Evolutionary conservation across 768 basidiomycete genomes (phyloP).

Genomic region (Lactifluus pinguis): DNA sequence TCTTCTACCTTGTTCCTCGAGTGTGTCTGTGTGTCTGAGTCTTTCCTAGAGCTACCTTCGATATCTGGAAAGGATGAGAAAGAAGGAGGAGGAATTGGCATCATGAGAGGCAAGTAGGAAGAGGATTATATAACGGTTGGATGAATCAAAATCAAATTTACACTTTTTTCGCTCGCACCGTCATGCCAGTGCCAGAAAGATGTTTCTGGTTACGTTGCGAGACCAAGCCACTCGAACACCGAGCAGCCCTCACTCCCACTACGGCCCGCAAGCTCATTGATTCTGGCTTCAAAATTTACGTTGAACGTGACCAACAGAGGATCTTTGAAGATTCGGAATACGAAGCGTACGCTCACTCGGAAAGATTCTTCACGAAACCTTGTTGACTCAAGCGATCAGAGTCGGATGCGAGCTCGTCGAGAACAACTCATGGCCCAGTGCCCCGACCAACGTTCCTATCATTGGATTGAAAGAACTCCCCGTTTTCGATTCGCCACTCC

Average conservation of each 20-base stretch:
- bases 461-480: slow-evolving; percentile 97
- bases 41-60: slow-evolving; percentile 35
- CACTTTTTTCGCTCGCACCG: neutral
- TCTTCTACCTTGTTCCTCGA: slow-evolving; percentile 20
- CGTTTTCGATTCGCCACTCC: slow-evolving; percentile 68
- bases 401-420: slow-evolving; percentile 83
- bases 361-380: neutral
- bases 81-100: slow-evolving; percentile 47
- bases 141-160: neutral
- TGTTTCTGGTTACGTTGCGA: slow-evolving; percentile 93
- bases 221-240: slow-evolving; percentile 89
- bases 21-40: slow-evolving; percentile 21
- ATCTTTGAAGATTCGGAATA: slow-evolving; percentile 93
- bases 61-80: slow-evolving; percentile 54
- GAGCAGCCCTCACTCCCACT: slow-evolving; percentile 87
- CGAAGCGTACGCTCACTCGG: slow-evolving; percentile 58
- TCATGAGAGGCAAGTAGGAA: slow-evolving; percentile 9
- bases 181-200: slow-evolving; percentile 45
- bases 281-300: slow-evolving; percentile 80
- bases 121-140: too few species aligned
- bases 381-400: slow-evolving; percentile 33
- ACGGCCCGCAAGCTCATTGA: slow-evolving; percentile 84
- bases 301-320: slow-evolving; percentile 89
- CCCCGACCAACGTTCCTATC: slow-evolving; percentile 67
- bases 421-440: slow-evolving; percentile 83